Percentiles rank a stretch among this genome's conserved stretches.
Evolutionary conservation across 176 grass and related monocot species (phyloP).

Genomic region (Guadua angustifolia): DNA sequence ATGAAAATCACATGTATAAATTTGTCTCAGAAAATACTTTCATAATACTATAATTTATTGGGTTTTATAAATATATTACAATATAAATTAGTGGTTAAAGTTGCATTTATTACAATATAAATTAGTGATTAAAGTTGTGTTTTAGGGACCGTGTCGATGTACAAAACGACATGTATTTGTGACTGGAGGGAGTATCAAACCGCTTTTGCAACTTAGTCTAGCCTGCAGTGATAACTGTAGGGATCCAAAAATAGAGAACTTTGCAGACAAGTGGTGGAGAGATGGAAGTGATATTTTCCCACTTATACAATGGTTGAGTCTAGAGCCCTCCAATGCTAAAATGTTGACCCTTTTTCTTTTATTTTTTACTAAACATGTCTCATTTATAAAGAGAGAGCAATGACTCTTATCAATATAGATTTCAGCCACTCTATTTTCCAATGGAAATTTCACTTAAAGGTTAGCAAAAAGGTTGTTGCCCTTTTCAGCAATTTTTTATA

Average conservation of each 20-base stretch:
- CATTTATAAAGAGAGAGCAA: neutral
- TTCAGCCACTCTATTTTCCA: slow-evolving; percentile 2
- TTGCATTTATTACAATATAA: too few relatives aligned
- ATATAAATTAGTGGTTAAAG: too few relatives aligned
- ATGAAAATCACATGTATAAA: too few relatives aligned
- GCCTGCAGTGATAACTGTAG: neutral
- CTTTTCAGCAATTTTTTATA: slow-evolving; percentile 5
- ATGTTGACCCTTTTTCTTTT: neutral
- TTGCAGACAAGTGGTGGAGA: neutral
- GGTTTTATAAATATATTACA: too few relatives aligned
- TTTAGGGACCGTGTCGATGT: too few relatives aligned
- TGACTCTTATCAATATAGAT: neutral
- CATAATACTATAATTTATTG: too few relatives aligned
- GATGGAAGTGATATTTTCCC: neutral
- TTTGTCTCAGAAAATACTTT: too few relatives aligned
- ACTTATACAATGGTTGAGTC: neutral
- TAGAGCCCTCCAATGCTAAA: neutral
- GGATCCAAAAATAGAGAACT: neutral
- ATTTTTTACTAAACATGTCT: neutral
- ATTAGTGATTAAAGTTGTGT: too few relatives aligned
- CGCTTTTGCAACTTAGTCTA: neutral
- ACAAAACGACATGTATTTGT: too few relatives aligned
- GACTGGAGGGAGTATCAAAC: neutral
- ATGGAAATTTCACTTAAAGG: slow-evolving; percentile 7
- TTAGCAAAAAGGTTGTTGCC: neutral